Percentiles rank a stretch among this genome's conserved stretches.
Evolutionary conservation across 768 basidiomycete genomes (phyloP).

Genomic region (Trametes sanguinea): DNA sequence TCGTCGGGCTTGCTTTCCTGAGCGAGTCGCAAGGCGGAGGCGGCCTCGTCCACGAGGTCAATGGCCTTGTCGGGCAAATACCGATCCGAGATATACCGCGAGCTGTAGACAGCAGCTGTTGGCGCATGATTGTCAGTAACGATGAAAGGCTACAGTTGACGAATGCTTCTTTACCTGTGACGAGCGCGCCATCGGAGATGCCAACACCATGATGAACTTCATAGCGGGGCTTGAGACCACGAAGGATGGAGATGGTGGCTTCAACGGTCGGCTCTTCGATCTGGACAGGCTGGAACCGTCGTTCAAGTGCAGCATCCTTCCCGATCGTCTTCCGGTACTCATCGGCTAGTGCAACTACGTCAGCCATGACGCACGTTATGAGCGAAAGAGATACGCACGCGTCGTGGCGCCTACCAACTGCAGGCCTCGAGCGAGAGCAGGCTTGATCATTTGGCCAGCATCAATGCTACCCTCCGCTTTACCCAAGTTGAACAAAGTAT

Average conservation of each 20-base stretch:
- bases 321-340: slow-evolving; percentile 91
- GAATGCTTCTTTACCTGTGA: slow-evolving; percentile 61
- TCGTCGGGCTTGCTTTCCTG: slow-evolving; percentile 89
- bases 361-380: background rate
- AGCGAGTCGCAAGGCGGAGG: slow-evolving; percentile 80
- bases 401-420: slow-evolving; percentile 92
- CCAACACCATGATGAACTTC: slow-evolving; percentile 95
- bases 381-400: slow-evolving; percentile 46
- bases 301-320: slow-evolving; percentile 89
- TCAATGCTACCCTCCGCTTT: slow-evolving; percentile 92
- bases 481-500: slow-evolving; percentile 83
- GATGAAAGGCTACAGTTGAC: background rate
- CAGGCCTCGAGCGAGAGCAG: slow-evolving; percentile 82
- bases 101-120: slow-evolving; percentile 80
- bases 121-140: background rate
- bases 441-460: slow-evolving; percentile 93
- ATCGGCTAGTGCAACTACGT: slow-evolving; percentile 52
- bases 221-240: slow-evolving; percentile 81
- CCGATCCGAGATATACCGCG: slow-evolving; percentile 84
- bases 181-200: slow-evolving; percentile 84
- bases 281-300: slow-evolving; percentile 86
- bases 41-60: slow-evolving; percentile 92
- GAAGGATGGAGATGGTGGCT: slow-evolving; percentile 82
- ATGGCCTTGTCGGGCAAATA: slow-evolving; percentile 92
- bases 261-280: slow-evolving; percentile 90